Evolutionary conservation across 2,329 filamentous ascomycete genomes (phyloP).

Genomic region (Aspergillus sp.): DNA sequence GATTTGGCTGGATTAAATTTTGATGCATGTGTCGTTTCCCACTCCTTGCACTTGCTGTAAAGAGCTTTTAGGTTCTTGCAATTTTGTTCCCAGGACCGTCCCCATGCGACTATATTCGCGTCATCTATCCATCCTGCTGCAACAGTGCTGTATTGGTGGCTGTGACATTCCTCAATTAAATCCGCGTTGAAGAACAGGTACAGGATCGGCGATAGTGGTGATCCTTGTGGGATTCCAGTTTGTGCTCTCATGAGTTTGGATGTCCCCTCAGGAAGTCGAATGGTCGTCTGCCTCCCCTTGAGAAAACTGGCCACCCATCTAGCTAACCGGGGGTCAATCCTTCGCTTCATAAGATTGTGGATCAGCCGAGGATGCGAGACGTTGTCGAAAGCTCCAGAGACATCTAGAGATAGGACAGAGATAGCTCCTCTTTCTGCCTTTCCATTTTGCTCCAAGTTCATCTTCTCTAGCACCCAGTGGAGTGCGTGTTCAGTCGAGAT

Average conservation of each 20-base stretch:
- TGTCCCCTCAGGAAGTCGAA: no score
- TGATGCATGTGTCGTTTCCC: no score
- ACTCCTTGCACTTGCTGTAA: no score
- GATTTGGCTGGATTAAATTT: no score
- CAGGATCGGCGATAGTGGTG: no score
- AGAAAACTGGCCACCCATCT: not conserved
- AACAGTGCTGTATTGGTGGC: no score
- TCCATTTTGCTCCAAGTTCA: slow-evolving; percentile 1
- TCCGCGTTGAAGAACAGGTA: no score
- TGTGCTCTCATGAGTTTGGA: no score
- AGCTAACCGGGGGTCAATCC: not conserved
- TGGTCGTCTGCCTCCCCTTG: not conserved
- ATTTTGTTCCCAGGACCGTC: no score
- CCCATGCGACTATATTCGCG: no score
- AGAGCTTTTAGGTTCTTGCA: no score
- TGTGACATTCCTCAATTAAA: not conserved
- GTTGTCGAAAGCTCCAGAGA: slow-evolving; percentile 16
- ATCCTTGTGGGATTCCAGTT: not conserved
- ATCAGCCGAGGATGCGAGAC: slow-evolving; percentile 11
- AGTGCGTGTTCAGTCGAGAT: not conserved
- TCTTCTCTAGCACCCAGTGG: not conserved
- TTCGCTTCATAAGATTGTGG: slow-evolving; percentile 8
- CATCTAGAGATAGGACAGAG: not conserved
- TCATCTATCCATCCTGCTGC: no score
- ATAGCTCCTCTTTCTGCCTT: not conserved